Evolutionary conservation across 495 filamentous ascomycete species (phyloP).

Genomic region (Penicillium maclennaniae): DNA sequence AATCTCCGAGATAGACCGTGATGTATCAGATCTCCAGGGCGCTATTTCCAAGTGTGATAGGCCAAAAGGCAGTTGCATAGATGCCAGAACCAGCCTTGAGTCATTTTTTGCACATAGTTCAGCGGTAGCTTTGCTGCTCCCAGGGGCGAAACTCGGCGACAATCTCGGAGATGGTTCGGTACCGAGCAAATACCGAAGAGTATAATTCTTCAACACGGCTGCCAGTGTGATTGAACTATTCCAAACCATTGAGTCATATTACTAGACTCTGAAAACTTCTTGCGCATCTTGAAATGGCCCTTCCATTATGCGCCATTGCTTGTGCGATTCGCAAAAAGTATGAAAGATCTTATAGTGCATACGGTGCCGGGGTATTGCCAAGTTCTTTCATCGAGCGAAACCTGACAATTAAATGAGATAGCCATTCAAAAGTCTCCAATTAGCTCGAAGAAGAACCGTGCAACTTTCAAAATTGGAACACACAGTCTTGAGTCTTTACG

Average conservation of each 20-base stretch:
- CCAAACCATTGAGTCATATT: neutral
- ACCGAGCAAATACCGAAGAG: conserved; percentile 12
- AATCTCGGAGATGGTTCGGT: conserved; percentile 15
- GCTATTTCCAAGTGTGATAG: neutral
- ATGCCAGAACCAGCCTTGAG: neutral
- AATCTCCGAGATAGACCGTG: conserved; percentile 15
- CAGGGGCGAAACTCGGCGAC: conserved; percentile 4
- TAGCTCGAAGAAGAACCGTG: too few species aligned
- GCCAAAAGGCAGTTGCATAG: neutral
- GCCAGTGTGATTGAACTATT: neutral
- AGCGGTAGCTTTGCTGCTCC: neutral
- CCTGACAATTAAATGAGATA: too few species aligned
- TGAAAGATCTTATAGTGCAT: neutral
- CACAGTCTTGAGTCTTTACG: too few species aligned
- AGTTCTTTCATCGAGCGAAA: too few species aligned
- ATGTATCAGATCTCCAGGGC: neutral
- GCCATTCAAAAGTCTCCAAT: too few species aligned
- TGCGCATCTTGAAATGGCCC: too few species aligned
- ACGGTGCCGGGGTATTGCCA: too few species aligned
- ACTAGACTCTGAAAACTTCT: neutral
- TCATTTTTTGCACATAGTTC: conserved; percentile 5
- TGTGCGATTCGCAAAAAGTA: neutral
- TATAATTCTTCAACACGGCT: neutral
- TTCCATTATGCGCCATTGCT: neutral
- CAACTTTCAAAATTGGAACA: too few species aligned